Conservation (phyloP, 2,329 filamentous ascomycete genomes). For the Pseudogymnoascus sp. region DNA sequence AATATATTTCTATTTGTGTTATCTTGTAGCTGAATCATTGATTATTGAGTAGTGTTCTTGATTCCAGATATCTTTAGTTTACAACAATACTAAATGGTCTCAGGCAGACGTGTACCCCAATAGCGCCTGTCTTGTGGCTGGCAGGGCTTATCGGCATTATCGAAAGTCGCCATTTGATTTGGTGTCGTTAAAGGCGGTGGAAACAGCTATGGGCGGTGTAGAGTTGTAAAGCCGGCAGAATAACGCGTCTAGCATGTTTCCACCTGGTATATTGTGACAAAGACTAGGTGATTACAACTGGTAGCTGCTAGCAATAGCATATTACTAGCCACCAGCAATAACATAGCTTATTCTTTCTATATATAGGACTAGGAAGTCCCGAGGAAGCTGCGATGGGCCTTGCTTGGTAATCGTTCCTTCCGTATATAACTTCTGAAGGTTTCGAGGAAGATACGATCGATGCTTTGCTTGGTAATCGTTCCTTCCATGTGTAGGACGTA, state of each 20-base stretch:
- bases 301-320: too few species aligned
- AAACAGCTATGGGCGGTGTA: not conserved
- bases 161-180: conserved; percentile 7
- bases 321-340: too few species aligned
- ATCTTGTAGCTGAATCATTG: not conserved
- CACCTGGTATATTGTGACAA: too few species aligned
- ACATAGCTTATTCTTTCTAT: not conserved
- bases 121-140: not conserved
- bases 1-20: not conserved
- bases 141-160: conserved; percentile 3
- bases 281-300: too few species aligned
- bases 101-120: not conserved
- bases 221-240: not conserved
- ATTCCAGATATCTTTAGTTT: not conserved
- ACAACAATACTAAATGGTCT: not conserved
- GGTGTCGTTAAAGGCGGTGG: not conserved
- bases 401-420: not conserved
- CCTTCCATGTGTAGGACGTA: not conserved
- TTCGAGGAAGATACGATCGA: not conserved
- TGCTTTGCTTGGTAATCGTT: not conserved
- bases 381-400: not conserved
- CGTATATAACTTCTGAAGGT: not conserved
- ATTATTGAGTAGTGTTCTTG: not conserved
- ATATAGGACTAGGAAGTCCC: not conserved
- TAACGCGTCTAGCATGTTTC: not conserved